A percentile compares a stretch with the other conserved stretches of the same genome.
Evolutionary conservation across 202 grass and related monocot species (phyloP).

Genomic region (Carex arenaria): DNA sequence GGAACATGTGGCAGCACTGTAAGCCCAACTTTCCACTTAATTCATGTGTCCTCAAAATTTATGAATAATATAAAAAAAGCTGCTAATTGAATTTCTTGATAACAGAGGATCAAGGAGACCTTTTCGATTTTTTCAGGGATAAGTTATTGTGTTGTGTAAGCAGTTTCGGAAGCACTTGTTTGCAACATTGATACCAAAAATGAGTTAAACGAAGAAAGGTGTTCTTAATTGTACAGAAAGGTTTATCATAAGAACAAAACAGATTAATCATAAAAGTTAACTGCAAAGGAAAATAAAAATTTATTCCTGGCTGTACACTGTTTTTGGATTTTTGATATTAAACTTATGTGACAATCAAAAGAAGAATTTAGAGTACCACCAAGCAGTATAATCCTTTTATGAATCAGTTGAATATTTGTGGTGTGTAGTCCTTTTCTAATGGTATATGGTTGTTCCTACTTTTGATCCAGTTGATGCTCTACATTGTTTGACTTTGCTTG

Average conservation of each 20-base stretch:
- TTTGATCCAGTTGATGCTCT: background rate
- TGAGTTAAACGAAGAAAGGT: background rate
- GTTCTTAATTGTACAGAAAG: background rate
- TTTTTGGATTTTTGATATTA: background rate
- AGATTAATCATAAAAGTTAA: background rate
- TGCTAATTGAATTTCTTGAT: background rate
- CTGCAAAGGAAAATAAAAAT: background rate
- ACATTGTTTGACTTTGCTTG: background rate
- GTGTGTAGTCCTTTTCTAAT: background rate
- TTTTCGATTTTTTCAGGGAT: background rate
- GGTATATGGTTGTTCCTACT: background rate
- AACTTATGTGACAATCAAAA: background rate
- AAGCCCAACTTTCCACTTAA: conserved; percentile 12
- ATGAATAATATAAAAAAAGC: background rate
- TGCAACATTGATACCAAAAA: background rate
- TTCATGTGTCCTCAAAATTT: background rate
- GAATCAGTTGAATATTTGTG: background rate
- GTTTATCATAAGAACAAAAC: background rate
- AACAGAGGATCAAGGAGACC: background rate
- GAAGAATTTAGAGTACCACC: background rate
- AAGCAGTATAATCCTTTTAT: background rate
- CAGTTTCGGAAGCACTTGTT: background rate
- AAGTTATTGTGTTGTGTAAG: background rate
- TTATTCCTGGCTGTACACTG: background rate
- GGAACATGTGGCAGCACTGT: conserved; percentile 97